Conservation (phyloP, 768 basidiomycete genomes). For the Tulasnella sp. region DNA sequence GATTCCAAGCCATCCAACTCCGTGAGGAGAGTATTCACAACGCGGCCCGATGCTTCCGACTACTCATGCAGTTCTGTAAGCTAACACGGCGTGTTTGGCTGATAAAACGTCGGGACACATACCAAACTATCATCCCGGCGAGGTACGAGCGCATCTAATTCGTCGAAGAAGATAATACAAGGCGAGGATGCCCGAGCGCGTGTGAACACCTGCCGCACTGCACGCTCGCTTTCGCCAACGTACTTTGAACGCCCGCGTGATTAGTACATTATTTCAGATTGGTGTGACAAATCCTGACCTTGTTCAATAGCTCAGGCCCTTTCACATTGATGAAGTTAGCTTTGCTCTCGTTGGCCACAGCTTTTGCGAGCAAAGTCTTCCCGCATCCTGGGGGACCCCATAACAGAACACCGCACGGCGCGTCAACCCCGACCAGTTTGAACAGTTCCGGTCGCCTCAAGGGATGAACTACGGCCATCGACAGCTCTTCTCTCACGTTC, state of each 20-base stretch:
- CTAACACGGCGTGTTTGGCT: not conserved
- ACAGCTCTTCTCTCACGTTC: slow-evolving; percentile 74
- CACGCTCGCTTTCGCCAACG: slow-evolving; percentile 93
- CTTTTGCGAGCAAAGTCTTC: slow-evolving; percentile 95
- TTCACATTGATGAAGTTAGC: slow-evolving; percentile 99
- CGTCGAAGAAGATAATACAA: slow-evolving; percentile 93
- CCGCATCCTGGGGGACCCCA: slow-evolving; percentile 99
- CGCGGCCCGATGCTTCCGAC: slow-evolving; percentile 88
- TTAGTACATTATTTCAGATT: no score
- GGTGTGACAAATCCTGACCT: slow-evolving; percentile 48
- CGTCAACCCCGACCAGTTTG: slow-evolving; percentile 75
- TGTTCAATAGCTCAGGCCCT: slow-evolving; percentile 93
- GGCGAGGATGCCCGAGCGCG: slow-evolving; percentile 88
- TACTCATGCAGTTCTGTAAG: slow-evolving; percentile 24
- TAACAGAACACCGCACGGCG: slow-evolving; percentile 86
- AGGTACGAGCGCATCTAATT: slow-evolving; percentile 85
- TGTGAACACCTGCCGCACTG: slow-evolving; percentile 89
- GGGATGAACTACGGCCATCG: slow-evolving; percentile 96
- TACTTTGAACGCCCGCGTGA: slow-evolving; percentile 41
- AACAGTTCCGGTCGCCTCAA: slow-evolving; percentile 86
- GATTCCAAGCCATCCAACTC: slow-evolving; percentile 87
- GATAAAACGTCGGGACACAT: slow-evolving; percentile 22
- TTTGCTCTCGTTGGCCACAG: slow-evolving; percentile 88
- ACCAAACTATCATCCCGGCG: slow-evolving; percentile 82
- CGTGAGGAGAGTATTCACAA: slow-evolving; percentile 88